Percentiles rank a stretch among this genome's conserved stretches.
These are phyloP conservation scores for Chrysoporthe deuterocubensis DNA, from an alignment of 2,329 filamentous ascomycete species.

Conservation along the genomic window DNA sequence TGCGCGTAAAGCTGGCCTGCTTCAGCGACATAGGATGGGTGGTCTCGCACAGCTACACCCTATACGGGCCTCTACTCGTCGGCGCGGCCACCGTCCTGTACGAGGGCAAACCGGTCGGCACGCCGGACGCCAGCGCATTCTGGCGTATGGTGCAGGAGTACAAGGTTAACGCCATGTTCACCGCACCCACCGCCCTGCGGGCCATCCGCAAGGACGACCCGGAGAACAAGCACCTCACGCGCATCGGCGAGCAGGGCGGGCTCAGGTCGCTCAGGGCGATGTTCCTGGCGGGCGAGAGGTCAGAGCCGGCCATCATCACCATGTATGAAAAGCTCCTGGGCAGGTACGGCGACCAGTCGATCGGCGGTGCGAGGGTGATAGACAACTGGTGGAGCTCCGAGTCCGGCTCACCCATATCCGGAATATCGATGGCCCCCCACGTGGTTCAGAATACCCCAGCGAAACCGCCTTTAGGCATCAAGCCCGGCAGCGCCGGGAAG, in stretches of 20 bases:
- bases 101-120: constrained; percentile 92
- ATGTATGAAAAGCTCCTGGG: constrained; percentile 77
- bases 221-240: constrained; percentile 66
- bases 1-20: constrained; percentile 38
- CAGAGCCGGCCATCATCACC: constrained; percentile 81
- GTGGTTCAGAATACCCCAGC: constrained; percentile 36
- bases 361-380: constrained; percentile 59
- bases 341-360: constrained; percentile 62
- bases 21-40: constrained; percentile 86
- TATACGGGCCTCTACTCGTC: constrained; percentile 84
- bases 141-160: constrained; percentile 88
- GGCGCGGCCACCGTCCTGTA: constrained; percentile 87
- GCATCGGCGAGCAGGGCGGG: constrained; percentile 68
- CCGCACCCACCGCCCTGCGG: constrained; percentile 83
- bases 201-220: constrained; percentile 88
- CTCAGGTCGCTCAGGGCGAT: constrained; percentile 73
- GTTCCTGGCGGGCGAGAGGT: constrained; percentile 88
- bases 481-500: constrained; percentile 87
- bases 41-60: constrained; percentile 77
- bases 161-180: constrained; percentile 82
- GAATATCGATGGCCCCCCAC: constrained; percentile 59
- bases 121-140: constrained; percentile 83
- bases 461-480: constrained; percentile 62
- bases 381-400: constrained; percentile 68
- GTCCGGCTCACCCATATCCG: constrained; percentile 62